Percentiles rank a stretch among this genome's conserved stretches.
Conservation (phyloP, 208 protist genomes). For the Strigomonas culicis region DNA sequence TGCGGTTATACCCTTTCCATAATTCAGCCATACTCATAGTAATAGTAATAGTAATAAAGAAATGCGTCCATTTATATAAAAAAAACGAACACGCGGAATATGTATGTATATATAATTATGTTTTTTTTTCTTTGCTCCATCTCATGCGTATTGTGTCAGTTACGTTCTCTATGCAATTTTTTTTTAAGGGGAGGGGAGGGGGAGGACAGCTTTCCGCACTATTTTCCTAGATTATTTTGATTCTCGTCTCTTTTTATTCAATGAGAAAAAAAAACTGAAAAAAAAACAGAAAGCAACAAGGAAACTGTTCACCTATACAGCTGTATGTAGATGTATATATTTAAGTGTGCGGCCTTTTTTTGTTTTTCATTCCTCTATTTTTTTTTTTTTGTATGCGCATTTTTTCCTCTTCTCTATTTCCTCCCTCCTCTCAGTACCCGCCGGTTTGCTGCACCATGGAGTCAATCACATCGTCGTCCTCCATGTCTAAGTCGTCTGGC, state of each 20-base stretch:
- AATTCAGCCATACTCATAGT: conserved; percentile 8
- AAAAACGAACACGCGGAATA: too few species aligned
- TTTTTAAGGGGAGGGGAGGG: too few species aligned
- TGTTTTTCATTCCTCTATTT: not conserved
- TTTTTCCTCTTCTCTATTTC: too few species aligned
- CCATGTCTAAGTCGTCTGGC: conserved; percentile 93
- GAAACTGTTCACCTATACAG: not conserved
- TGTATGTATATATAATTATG: too few species aligned
- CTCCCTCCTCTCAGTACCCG: too few species aligned
- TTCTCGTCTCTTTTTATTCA: conserved; percentile 4
- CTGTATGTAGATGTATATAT: not conserved
- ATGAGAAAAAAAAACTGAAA: conserved; percentile 11
- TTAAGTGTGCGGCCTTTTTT: too few species aligned
- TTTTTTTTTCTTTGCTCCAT: too few species aligned
- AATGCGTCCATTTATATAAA: not conserved
- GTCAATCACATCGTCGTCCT: conserved; percentile 94
- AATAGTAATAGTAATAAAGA: not conserved
- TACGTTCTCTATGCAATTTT: too few species aligned
- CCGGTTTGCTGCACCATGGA: conserved; percentile 93
- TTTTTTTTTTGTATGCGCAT: not conserved
- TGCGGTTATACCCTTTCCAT: too few species aligned
- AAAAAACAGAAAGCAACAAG: conserved; percentile 1
- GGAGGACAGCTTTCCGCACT: too few species aligned
- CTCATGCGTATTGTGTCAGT: too few species aligned
- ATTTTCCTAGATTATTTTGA: too few species aligned